Evolutionary conservation across 805 yeast genomes (phyloP).

Genomic region (Tetrapisispora namnaoensis): DNA sequence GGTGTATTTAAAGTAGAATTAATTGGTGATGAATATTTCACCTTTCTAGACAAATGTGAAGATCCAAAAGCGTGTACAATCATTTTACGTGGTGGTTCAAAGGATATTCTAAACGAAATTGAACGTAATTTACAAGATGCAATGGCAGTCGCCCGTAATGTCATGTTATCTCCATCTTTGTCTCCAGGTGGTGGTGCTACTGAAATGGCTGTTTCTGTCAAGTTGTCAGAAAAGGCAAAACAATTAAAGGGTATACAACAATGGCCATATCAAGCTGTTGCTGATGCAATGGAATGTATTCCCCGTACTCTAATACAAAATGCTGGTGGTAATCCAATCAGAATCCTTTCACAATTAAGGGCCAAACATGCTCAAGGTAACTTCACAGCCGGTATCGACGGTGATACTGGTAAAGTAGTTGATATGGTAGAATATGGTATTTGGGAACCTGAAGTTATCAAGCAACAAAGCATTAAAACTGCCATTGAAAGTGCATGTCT

Average conservation of each 20-base stretch:
- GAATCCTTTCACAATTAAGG: slow-evolving; percentile 79
- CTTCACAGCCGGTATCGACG: slow-evolving; percentile 84
- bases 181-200: slow-evolving; percentile 99
- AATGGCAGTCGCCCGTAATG: slow-evolving; percentile 94
- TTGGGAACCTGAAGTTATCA: slow-evolving; percentile 99
- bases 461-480: slow-evolving; percentile 95
- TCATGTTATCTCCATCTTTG: slow-evolving; percentile 84
- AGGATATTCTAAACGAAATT: slow-evolving; percentile 90
- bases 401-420: slow-evolving; percentile 86
- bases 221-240: slow-evolving; percentile 82
- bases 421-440: slow-evolving; percentile 95
- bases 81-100: slow-evolving; percentile 89
- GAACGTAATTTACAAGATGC: slow-evolving; percentile 98
- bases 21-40: slow-evolving; percentile 95
- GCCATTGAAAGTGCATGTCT: slow-evolving; percentile 95
- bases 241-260: slow-evolving; percentile 89
- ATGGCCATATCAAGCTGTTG: slow-evolving; percentile 98
- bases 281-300: slow-evolving; percentile 96
- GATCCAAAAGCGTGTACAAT: slow-evolving; percentile 92
- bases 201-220: slow-evolving; percentile 94
- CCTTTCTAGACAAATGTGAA: slow-evolving; percentile 69
- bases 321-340: slow-evolving; percentile 94
- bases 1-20: slow-evolving; percentile 87
- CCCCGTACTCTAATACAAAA: slow-evolving; percentile 96
- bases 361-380: slow-evolving; percentile 93